These are phyloP conservation scores for Suaeda aralocaspica DNA, from an alignment of 148 eudicot species.

Conservation along the genomic window DNA sequence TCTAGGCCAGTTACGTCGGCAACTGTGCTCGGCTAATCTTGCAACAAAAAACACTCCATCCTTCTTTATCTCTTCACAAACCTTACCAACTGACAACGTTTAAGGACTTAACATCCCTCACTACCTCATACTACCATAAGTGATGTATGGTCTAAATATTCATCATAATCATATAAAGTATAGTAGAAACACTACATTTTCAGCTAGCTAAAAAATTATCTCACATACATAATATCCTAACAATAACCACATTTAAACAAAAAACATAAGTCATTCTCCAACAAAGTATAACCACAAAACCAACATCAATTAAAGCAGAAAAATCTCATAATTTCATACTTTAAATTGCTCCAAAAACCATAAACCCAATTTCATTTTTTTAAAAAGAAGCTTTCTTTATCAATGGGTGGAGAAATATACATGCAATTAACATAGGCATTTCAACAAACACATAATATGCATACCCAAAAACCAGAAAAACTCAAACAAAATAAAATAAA, in stretches of 20 bases:
- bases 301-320: neutral
- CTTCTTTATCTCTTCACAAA: too few relatives aligned
- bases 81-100: neutral
- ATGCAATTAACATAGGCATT: constrained; percentile 12
- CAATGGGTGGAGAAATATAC: neutral
- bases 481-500: too few relatives aligned
- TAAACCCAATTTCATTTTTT: neutral
- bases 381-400: neutral
- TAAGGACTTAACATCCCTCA: neutral
- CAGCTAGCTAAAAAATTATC: neutral
- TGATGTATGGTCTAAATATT: neutral
- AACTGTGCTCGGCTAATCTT: too few relatives aligned
- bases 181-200: neutral
- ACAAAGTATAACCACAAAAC: neutral
- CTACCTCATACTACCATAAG: neutral
- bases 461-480: neutral
- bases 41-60: too few relatives aligned
- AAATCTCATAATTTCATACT: neutral
- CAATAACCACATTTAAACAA: neutral
- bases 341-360: neutral
- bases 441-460: constrained; percentile 23
- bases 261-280: neutral
- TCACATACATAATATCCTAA: too few relatives aligned
- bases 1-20: too few relatives aligned
- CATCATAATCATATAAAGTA: neutral